Evolutionary conservation across 768 basidiomycete species (phyloP).

Genomic region (Kwoniella pini): DNA sequence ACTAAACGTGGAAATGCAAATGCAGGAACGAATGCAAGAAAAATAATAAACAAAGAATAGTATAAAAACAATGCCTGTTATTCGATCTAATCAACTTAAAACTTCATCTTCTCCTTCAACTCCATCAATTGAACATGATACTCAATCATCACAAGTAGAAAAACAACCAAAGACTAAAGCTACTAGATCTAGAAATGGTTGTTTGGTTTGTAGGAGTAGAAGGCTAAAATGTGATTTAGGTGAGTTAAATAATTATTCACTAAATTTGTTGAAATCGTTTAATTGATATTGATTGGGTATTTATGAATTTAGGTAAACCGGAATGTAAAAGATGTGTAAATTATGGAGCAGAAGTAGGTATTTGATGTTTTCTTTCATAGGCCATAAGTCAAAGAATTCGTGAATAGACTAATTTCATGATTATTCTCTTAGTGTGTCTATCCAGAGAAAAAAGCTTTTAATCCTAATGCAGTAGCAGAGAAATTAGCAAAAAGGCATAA

Average conservation of each 20-base stretch:
- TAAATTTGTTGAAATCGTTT: neutral
- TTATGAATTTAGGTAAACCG: constrained; percentile 21
- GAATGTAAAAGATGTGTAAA: constrained; percentile 21
- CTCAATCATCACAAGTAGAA: neutral
- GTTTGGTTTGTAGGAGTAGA: constrained; percentile 19
- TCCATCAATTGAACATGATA: neutral
- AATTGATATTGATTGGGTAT: neutral
- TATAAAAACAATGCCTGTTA: neutral
- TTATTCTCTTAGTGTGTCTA: constrained; percentile 32
- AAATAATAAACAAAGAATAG: neutral
- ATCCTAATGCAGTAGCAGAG: constrained; percentile 20
- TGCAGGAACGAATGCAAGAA: neutral
- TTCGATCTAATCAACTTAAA: neutral
- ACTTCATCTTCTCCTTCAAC: neutral
- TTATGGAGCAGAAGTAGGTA: constrained; percentile 21
- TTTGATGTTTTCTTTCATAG: too few relatives aligned
- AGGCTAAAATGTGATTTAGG: constrained; percentile 19
- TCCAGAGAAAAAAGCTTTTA: constrained; percentile 30
- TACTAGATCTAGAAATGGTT: constrained; percentile 16
- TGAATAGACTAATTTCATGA: neutral
- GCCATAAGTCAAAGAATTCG: too few relatives aligned
- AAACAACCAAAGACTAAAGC: neutral
- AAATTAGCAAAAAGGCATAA: constrained; percentile 20
- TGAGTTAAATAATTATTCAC: constrained; percentile 1
- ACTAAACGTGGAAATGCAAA: too few relatives aligned